These are phyloP conservation scores for Onygenales sp. DNA, from an alignment of 2,329 filamentous ascomycete species.

Conservation along the genomic window DNA sequence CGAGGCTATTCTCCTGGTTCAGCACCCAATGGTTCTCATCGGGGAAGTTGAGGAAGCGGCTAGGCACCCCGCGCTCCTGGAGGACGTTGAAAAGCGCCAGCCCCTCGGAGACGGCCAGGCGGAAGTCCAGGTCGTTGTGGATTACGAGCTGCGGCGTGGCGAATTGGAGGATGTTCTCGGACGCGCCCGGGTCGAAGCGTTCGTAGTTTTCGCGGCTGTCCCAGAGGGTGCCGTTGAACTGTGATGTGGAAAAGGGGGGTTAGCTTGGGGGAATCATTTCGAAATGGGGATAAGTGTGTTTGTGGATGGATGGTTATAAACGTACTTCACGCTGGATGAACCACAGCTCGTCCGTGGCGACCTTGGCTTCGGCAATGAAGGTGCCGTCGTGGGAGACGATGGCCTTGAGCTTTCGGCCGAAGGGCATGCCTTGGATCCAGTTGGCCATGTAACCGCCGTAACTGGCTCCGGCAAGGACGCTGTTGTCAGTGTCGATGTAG, in stretches of 20 bases:
- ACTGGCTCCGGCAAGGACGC: constrained; percentile 32
- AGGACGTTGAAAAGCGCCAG: constrained; percentile 72
- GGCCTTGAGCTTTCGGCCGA: constrained; percentile 78
- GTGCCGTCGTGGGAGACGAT: constrained; percentile 84
- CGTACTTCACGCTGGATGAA: constrained; percentile 40
- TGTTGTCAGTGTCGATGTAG: constrained; percentile 29
- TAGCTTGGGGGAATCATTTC: not conserved
- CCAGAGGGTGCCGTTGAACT: constrained; percentile 43
- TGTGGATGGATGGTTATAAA: not conserved
- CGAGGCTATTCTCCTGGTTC: constrained; percentile 77
- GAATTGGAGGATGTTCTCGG: constrained; percentile 57
- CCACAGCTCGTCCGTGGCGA: constrained; percentile 43
- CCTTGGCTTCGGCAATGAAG: constrained; percentile 51
- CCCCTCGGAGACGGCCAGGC: constrained; percentile 73
- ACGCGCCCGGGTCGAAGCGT: constrained; percentile 55
- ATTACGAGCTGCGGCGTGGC: constrained; percentile 74
- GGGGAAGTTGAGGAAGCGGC: constrained; percentile 67
- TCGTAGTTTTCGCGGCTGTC: constrained; percentile 52
- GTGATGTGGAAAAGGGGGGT: not conserved
- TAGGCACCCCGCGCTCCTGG: constrained; percentile 63
- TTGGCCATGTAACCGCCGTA: constrained; percentile 46
- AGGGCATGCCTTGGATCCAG: constrained; percentile 80
- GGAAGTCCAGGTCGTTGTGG: constrained; percentile 77
- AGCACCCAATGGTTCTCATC: constrained; percentile 69
- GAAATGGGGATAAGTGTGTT: not conserved